phyloP scores from a whole-genome alignment of 495 filamentous ascomycete genomes.

The Acidiella bohemica region DNA sequence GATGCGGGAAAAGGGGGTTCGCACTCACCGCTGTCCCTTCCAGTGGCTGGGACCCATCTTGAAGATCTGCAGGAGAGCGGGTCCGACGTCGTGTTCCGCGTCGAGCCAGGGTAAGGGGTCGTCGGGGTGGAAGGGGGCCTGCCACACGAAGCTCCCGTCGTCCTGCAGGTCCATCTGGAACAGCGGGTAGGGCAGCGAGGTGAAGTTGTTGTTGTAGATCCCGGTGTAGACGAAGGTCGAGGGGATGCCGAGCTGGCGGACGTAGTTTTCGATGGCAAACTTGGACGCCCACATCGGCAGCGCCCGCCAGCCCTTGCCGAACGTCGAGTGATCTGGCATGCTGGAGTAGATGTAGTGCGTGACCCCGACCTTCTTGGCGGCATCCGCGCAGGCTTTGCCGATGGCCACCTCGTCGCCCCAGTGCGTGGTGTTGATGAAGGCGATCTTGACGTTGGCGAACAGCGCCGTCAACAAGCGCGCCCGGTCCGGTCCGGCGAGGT shows the following conservation, averaged over 20 bases:
- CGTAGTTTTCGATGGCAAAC: constrained; percentile 79
- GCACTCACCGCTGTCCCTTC: constrained; percentile 58
- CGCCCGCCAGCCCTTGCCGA: constrained; percentile 60
- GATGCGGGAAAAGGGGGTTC: neutral
- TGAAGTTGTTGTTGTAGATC: constrained; percentile 99
- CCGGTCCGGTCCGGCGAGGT: constrained; percentile 46
- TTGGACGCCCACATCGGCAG: constrained; percentile 87
- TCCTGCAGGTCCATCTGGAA: constrained; percentile 88
- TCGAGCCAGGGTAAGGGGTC: constrained; percentile 90
- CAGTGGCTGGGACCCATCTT: constrained; percentile 83
- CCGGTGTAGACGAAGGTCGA: constrained; percentile 91
- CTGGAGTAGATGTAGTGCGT: constrained; percentile 90
- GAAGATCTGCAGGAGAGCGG: constrained; percentile 87
- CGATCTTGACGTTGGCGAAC: constrained; percentile 70
- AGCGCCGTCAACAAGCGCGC: constrained; percentile 56
- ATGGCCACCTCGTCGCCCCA: constrained; percentile 89
- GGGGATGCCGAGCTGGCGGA: constrained; percentile 67
- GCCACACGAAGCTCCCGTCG: constrained; percentile 73
- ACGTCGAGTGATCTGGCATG: constrained; percentile 82
- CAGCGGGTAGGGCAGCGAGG: constrained; percentile 77
- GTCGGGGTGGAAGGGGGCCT: constrained; percentile 83
- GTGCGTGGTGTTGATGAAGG: constrained; percentile 98
- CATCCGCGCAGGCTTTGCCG: constrained; percentile 74
- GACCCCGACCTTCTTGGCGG: constrained; percentile 71
- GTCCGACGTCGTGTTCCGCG: constrained; percentile 90